Base-by-base conservation (phyloP, 2,329 filamentous ascomycete genomes). In the Cladosporium sp. region DNA sequence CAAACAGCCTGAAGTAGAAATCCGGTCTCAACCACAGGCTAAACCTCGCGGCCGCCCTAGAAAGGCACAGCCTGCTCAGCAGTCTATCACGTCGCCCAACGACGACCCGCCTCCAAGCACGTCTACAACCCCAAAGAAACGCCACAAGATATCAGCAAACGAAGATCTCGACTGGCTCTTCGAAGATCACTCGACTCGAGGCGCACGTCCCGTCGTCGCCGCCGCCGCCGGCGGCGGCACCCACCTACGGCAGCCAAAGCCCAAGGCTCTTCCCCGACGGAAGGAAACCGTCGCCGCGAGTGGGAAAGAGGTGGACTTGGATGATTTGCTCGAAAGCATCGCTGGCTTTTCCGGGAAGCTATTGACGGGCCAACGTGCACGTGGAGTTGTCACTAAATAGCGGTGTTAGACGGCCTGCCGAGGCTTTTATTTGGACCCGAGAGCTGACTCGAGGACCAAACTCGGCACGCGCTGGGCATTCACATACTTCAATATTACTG, bases 161-260 rank as follows among this genome's bases (percentile, higher is more conserved):
- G 65, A 67, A 22, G 62, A 67, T 50, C 40, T 69, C 3, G 66
- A 67, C 55, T 70, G 66, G 67, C 63, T 70, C 7, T 63, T 65
- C 40, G 64, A 58, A 15, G 50, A 58, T 25, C 25, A 25, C 25
- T 25, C 25, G 25, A 25, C 25, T 25, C 25, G 25, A 25, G 25
- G 25, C 25, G 25, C 25, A 25, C 25, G 25, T 6, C 25, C 25
- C 25, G 25, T 3, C 25, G n/a, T 11, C 12, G n/a, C 22, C 14
- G 8, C 45, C 22, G 7, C 15, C 20, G 14, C 25, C 25, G 25
- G 25, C 25, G 25, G 25, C 25, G 25, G 25, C 25, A 25, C 25
- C 25, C 25, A 25, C 25, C 25, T 25, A 25, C 39, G 22, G 20
- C 55, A 30, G 28, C n/a, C 43, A 17, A n/a, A 22, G 8, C 20